Conservation (phyloP, 148 eudicot genomes). For the Fagopyrum tataricum region DNA sequence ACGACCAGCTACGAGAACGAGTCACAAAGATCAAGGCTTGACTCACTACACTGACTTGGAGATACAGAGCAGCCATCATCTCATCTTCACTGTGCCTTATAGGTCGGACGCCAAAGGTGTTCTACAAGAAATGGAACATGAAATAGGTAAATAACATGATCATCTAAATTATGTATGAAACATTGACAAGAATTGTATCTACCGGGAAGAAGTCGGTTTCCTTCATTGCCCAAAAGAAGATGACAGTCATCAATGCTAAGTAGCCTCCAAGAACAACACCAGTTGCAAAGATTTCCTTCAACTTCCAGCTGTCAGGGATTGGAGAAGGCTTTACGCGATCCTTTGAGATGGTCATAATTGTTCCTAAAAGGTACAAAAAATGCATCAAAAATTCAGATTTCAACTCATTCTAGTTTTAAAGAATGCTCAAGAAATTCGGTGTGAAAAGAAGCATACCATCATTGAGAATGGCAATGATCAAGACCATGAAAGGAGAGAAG, state of each 20-base stretch:
- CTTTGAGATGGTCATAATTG: conserved; percentile 97
- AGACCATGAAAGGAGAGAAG: conserved; percentile 98
- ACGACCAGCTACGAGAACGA: conserved; percentile 89
- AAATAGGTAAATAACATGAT: neutral
- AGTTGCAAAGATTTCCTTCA: conserved; percentile 88
- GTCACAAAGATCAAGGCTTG: conserved; percentile 95
- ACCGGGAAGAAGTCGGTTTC: conserved; percentile 83
- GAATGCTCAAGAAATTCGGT: neutral
- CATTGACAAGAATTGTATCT: conserved; percentile 13
- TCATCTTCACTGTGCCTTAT: conserved; percentile 32
- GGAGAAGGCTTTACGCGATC: conserved; percentile 96
- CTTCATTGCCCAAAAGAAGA: conserved; percentile 76
- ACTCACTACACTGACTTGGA: conserved; percentile 94
- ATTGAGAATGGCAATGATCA: conserved; percentile 92
- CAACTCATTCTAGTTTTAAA: neutral
- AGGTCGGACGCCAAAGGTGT: conserved; percentile 52
- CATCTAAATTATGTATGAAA: neutral
- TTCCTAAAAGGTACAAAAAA: conserved; percentile 34
- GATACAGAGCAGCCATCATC: conserved; percentile 86
- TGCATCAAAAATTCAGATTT: neutral
- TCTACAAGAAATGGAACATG: conserved; percentile 26
- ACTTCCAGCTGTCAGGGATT: conserved; percentile 91
- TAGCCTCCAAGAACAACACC: conserved; percentile 90
- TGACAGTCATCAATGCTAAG: conserved; percentile 79
- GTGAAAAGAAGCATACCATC: conserved; percentile 51